A percentile compares a stretch with the other conserved stretches of the same genome.
phyloP scores from a whole-genome alignment of 345 rosid species.

The Mallotus nudiflorus region DNA sequence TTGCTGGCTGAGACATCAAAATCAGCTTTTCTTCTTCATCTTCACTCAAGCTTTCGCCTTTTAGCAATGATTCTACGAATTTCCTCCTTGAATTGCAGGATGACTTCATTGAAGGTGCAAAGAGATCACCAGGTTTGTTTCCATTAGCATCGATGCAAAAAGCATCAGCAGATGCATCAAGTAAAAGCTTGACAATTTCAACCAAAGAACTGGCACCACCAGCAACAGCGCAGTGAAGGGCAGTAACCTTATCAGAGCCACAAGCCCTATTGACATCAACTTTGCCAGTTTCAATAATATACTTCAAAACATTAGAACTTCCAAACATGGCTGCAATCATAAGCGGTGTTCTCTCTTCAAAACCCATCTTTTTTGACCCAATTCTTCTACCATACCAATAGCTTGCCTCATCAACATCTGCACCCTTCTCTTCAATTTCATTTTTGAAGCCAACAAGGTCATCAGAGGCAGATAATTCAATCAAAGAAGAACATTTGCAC shows the following conservation, averaged over 20 bases:
- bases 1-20: slow-evolving; percentile 37
- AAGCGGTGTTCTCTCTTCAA: slow-evolving; percentile 77
- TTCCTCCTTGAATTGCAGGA: slow-evolving; percentile 45
- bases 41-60: slow-evolving; percentile 39
- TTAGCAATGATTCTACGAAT: slow-evolving; percentile 57
- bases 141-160: slow-evolving; percentile 55
- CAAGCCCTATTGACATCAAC: slow-evolving; percentile 64
- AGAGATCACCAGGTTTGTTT: slow-evolving; percentile 64
- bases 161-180: slow-evolving; percentile 65
- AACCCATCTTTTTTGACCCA: slow-evolving; percentile 84
- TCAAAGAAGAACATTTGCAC: slow-evolving; percentile 49
- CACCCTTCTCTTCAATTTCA: slow-evolving; percentile 51
- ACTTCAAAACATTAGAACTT: slow-evolving; percentile 56
- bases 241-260: slow-evolving; percentile 74
- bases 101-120: slow-evolving; percentile 39
- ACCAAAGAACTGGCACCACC: slow-evolving; percentile 56
- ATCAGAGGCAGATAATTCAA: slow-evolving; percentile 74
- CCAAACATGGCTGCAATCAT: slow-evolving; percentile 88
- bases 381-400: slow-evolving; percentile 77
- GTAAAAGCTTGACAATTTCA: slow-evolving; percentile 63
- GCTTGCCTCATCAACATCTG: slow-evolving; percentile 50
- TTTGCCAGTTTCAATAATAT: slow-evolving; percentile 48
- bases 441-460: slow-evolving; percentile 54
- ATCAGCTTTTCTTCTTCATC: slow-evolving; percentile 50
- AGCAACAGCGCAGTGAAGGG: slow-evolving; percentile 91